Percentiles rank a stretch among this genome's conserved stretches.
phyloP scores from a whole-genome alignment of 2,329 filamentous ascomycete species.

The Colletotrichum tamarilloi region DNA sequence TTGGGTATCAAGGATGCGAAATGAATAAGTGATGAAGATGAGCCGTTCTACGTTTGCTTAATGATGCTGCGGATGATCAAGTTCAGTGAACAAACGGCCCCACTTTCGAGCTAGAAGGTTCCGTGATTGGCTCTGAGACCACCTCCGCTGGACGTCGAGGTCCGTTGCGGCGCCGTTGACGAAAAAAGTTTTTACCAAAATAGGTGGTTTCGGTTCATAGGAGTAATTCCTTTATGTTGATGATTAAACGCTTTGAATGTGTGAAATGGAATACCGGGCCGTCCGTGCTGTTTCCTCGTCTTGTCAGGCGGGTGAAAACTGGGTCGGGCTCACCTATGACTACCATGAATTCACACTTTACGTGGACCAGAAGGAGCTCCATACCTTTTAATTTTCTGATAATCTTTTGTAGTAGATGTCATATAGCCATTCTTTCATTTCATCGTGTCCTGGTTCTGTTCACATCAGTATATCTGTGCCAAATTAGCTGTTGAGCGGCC shows the following conservation, averaged over 20 bases:
- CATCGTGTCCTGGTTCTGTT: too few species aligned
- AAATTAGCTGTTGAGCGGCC: too few species aligned
- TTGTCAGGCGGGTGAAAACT: neutral
- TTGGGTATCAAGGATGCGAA: neutral
- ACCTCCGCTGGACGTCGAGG: neutral
- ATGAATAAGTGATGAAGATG: neutral
- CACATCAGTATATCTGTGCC: too few species aligned
- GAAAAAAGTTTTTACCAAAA: neutral
- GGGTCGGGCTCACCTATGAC: too few species aligned
- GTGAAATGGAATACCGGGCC: neutral
- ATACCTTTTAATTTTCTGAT: too few species aligned
- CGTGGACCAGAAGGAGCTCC: too few species aligned
- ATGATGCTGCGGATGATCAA: neutral
- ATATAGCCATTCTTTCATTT: too few species aligned
- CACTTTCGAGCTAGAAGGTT: constrained; percentile 10
- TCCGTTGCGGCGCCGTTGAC: neutral
- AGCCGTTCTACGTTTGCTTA: neutral
- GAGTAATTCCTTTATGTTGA: neutral
- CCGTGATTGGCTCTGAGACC: constrained; percentile 13
- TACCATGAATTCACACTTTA: too few species aligned
- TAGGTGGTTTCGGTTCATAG: neutral
- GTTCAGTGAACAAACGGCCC: constrained; percentile 6
- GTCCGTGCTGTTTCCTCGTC: neutral
- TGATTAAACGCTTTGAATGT: neutral
- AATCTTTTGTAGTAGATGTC: too few species aligned